A percentile compares a stretch with the other conserved stretches of the same genome.
phyloP scores from a whole-genome alignment of 768 basidiomycete genomes.

The Agaricus blazei region DNA sequence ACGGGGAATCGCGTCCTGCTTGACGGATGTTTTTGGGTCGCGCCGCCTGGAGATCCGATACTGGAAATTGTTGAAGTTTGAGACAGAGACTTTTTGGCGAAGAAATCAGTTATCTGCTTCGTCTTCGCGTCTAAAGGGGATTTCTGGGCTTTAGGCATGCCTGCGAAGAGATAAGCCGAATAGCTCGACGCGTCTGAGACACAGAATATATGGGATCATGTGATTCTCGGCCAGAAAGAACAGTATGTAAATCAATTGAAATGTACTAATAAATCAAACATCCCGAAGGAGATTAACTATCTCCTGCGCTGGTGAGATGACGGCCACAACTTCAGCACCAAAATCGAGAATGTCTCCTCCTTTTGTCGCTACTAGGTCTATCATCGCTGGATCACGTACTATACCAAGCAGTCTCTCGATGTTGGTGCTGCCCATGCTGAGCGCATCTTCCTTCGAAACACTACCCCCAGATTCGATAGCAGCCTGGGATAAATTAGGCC shows the following conservation, averaged over 20 bases:
- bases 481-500: conserved; percentile 24
- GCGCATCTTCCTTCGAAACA: conserved; percentile 35
- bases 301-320: conserved; percentile 43
- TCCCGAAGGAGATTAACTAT: conserved; percentile 30
- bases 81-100: conserved; percentile 1
- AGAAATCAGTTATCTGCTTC: conserved; percentile 11
- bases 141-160: conserved; percentile 8
- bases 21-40: neutral
- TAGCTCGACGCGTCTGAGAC: conserved; percentile 1
- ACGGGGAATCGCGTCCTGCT: conserved; percentile 1
- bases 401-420: conserved; percentile 36
- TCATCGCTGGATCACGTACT: conserved; percentile 22
- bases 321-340: conserved; percentile 43
- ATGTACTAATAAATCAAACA: neutral
- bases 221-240: neutral
- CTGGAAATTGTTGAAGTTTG: neutral
- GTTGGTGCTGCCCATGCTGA: conserved; percentile 45
- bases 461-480: conserved; percentile 37
- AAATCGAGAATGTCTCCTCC: conserved; percentile 50
- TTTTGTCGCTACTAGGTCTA: conserved; percentile 52
- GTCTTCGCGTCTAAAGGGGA: neutral
- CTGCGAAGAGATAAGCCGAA: neutral
- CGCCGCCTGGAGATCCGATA: neutral
- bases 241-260: no score
- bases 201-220: conserved; percentile 3